Base-by-base conservation (phyloP, 1,284 basidiomycete species). In the Neolentinus lepideus region DNA sequence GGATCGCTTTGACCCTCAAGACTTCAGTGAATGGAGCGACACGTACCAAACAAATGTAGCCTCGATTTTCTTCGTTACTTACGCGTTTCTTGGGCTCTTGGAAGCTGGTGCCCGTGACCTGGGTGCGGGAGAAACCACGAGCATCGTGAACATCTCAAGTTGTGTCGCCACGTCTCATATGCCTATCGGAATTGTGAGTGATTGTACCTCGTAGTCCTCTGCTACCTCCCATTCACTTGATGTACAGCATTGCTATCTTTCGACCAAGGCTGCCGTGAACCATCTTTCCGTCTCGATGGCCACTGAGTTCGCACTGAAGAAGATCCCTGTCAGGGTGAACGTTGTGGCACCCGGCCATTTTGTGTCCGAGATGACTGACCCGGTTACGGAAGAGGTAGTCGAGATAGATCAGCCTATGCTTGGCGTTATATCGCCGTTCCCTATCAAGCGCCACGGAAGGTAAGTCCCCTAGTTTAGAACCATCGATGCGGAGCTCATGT, bases 391-490 rank as follows among this genome's bases (percentile, higher is more conserved):
- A 31, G 71, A 74, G 19, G 22, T 22, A 25, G 12, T 50, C n/a
- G 31, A 27, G 24, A 78, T 81, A 2, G 78, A 85, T 11, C 3
- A 9, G 27, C 19, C 19, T 11, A n/a, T 38, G 21, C 26, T 19
- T 9, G 47, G 47, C 12, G 25, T n/a, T 29, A 11, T 50, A 6
- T 50, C 47, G 6, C 22, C 47, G 16, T 21, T 26, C 14, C 47
- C 47, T 24, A 29, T n/a, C 16, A 50, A 50, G 25, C 22, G 47
- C 9, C 4, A 6, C 14, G 47, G 47, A 25, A 50, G 24, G 47
- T 50, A 22, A 26, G 22, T 24, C 4, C n/a, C 4, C 38, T 24
- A 9, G 45, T 11, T 25, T 9, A 19, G 21, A 21, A 47, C 45
- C 21, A 47, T 50, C 6, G 14, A 21, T 6, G 21, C 16, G 10